Percentiles rank a stretch among this genome's conserved stretches.
phyloP scores from a whole-genome alignment of 1,284 basidiomycete species.

The Trichosporon faecale region DNA sequence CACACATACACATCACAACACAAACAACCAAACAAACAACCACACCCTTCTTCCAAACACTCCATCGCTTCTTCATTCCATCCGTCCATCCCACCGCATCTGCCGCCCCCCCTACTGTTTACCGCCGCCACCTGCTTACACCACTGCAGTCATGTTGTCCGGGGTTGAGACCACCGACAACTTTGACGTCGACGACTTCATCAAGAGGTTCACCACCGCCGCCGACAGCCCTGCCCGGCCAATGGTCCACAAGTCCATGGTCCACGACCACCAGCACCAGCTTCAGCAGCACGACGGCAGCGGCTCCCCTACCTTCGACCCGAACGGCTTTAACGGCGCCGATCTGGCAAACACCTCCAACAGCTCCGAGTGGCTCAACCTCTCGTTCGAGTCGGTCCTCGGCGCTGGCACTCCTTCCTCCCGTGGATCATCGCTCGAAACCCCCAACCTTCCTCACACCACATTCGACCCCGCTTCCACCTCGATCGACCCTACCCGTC shows the following conservation, averaged over 20 bases:
- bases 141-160: slow-evolving; percentile 12
- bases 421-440: slow-evolving; percentile 24
- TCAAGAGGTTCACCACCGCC: slow-evolving; percentile 20
- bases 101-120: not conserved
- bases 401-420: slow-evolving; percentile 18
- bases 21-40: not conserved
- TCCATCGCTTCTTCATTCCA: not conserved
- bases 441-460: slow-evolving; percentile 15
- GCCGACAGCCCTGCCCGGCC: slow-evolving; percentile 14
- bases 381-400: slow-evolving; percentile 16
- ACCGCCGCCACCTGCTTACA: not conserved
- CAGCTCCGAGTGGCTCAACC: slow-evolving; percentile 18
- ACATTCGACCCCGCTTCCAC: slow-evolving; percentile 11
- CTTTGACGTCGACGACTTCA: slow-evolving; percentile 23
- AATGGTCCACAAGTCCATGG: slow-evolving; percentile 7
- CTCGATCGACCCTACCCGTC: slow-evolving; percentile 21
- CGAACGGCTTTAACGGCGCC: slow-evolving; percentile 15
- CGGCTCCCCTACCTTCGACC: slow-evolving; percentile 15
- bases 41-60: not conserved
- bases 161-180: slow-evolving; percentile 10
- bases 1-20: not conserved
- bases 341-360: slow-evolving; percentile 16
- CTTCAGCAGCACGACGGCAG: slow-evolving; percentile 4
- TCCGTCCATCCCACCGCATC: not conserved
- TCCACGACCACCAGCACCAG: not conserved